phyloP scores from a whole-genome alignment of 352 stramenopile species.

The Aphanomyces stellatus region DNA sequence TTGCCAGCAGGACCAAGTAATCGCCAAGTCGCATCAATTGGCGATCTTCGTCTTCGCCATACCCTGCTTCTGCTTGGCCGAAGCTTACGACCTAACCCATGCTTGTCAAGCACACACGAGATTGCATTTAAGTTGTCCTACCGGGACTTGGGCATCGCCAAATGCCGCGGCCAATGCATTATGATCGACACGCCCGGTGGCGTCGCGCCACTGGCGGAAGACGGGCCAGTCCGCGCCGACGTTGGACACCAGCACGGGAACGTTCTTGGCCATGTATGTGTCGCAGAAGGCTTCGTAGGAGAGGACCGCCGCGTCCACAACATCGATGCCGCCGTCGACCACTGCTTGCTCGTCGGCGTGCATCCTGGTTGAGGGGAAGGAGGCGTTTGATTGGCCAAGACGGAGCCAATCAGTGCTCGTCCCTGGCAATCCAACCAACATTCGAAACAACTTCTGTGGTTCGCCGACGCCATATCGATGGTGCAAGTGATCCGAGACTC shows the following conservation, averaged over 20 bases:
- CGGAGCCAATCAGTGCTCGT: no score
- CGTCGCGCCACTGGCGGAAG: constrained; percentile 13
- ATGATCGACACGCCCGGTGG: constrained; percentile 32
- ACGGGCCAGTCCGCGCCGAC: constrained; percentile 33
- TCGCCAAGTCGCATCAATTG: constrained; percentile 57
- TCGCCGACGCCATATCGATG: no score
- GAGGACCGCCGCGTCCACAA: constrained; percentile 41
- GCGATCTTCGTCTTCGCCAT: constrained; percentile 42
- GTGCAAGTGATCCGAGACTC: no score
- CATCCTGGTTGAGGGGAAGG: no score
- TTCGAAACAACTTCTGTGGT: no score
- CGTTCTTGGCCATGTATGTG: constrained; percentile 60
- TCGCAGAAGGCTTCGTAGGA: constrained; percentile 64
- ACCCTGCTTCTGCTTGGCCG: constrained; percentile 44
- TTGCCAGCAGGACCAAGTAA: constrained; percentile 55
- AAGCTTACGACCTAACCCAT: constrained; percentile 39
- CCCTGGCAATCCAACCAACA: no score
- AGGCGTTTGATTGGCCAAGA: no score
- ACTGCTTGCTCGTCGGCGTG: no score
- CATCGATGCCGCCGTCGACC: no score
- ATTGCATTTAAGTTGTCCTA: constrained; percentile 17
- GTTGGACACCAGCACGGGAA: constrained; percentile 61
- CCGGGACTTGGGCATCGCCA: constrained; percentile 43
- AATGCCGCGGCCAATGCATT: constrained; percentile 31
- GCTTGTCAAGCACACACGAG: neutral